Evolutionary conservation across 2,329 filamentous ascomycete species (phyloP).

Genomic region (Cladophialophora immunda): DNA sequence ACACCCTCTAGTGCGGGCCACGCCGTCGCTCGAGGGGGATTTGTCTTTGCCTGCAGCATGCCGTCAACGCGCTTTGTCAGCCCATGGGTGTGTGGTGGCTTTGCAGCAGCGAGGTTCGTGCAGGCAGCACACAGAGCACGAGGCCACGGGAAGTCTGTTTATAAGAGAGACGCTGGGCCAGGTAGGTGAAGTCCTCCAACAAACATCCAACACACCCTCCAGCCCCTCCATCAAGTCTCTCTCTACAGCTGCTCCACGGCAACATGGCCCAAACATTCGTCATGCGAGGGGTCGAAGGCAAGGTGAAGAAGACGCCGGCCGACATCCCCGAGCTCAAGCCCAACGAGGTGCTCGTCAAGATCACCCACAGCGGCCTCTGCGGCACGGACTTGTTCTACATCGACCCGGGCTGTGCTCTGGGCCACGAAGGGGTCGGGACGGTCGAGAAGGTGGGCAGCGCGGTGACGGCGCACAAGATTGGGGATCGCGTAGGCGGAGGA

Average conservation of each 20-base stretch:
- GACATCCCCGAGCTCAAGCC: constrained; percentile 24
- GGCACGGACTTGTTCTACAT: constrained; percentile 32
- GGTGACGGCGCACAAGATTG: constrained; percentile 19
- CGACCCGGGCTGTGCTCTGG: constrained; percentile 29
- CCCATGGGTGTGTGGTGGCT: not conserved
- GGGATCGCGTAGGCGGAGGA: constrained; percentile 27
- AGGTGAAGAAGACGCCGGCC: constrained; percentile 16
- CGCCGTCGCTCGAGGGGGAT: not conserved
- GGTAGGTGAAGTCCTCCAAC: not conserved
- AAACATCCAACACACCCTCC: no score
- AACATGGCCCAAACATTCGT: constrained; percentile 36
- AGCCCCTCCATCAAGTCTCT: not conserved
- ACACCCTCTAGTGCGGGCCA: not conserved
- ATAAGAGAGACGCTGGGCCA: not conserved
- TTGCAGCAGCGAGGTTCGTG: not conserved
- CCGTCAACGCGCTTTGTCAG: constrained; percentile 8
- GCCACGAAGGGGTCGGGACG: constrained; percentile 41
- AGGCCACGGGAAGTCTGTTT: not conserved
- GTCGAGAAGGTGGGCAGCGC: constrained; percentile 36
- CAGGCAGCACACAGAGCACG: no score
- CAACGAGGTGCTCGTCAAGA: constrained; percentile 34
- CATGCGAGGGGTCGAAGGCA: constrained; percentile 24
- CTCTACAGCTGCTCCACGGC: not conserved
- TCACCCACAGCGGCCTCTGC: constrained; percentile 33
- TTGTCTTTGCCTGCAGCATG: not conserved